These are phyloP conservation scores for Prunus davidiana DNA, from an alignment of 306 rosid genomes.

Conservation along the genomic window DNA sequence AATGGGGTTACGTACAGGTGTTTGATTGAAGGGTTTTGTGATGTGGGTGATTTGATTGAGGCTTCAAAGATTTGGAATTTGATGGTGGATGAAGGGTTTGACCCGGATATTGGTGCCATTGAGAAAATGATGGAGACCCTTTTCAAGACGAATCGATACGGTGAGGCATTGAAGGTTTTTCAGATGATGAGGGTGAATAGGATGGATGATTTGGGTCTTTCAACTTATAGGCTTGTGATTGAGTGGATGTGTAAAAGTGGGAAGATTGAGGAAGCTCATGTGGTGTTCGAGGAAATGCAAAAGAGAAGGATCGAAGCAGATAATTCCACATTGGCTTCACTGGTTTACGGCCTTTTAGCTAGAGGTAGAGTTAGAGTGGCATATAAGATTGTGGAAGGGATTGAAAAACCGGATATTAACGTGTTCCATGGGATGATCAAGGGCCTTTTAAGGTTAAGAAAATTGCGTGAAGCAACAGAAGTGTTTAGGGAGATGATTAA, in stretches of 20 bases:
- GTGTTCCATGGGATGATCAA: constrained; percentile 71
- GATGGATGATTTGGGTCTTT: constrained; percentile 48
- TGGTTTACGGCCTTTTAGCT: constrained; percentile 58
- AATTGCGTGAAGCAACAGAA: constrained; percentile 68
- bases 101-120: constrained; percentile 43
- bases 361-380: constrained; percentile 61
- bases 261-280: constrained; percentile 37
- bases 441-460: constrained; percentile 66
- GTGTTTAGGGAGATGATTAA: constrained; percentile 77
- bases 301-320: constrained; percentile 50
- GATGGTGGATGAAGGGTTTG: constrained; percentile 78
- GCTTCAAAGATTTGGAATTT: constrained; percentile 78
- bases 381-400: constrained; percentile 28
- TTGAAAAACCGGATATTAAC: constrained; percentile 35
- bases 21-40: constrained; percentile 64
- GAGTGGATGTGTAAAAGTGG: constrained; percentile 70
- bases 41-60: constrained; percentile 65
- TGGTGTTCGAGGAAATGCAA: constrained; percentile 69
- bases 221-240: constrained; percentile 60
- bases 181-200: constrained; percentile 59
- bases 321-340: constrained; percentile 38
- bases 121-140: constrained; percentile 68
- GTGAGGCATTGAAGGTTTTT: constrained; percentile 64
- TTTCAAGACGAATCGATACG: constrained; percentile 53
- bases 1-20: constrained; percentile 48